Base-by-base conservation (phyloP, 1,284 basidiomycete species). In the Amylostereum areolatum region DNA sequence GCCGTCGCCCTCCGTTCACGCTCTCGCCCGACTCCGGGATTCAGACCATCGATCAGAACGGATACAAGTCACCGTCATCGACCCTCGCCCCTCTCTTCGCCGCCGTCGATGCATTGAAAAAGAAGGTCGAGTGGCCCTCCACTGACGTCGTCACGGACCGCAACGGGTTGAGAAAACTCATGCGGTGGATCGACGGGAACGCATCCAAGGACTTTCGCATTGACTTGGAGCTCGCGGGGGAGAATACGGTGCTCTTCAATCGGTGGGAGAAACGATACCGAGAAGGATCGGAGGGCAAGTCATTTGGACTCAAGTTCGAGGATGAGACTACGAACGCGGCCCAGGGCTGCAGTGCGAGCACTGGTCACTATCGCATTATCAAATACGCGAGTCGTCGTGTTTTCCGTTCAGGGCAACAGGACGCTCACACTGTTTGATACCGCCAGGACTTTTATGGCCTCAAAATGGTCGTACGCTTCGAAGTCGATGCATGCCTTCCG, bases 131-230 rank as follows among this genome's bases (percentile, higher is more conserved):
- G 50, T 80, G 80, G 75, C 47, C 66, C 3, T 52, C 63, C 0
- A 59, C 79, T 37, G 80, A 84, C 57, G 64, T 83, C 49, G 66
- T 83, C 47, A 79, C 78, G 0, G 79, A 82, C 57, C 68, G 81
- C 3, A 83, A 82, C 57, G 69, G 68, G 12, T 65, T 83, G 28
- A 68, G 80, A 10, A 82, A 81, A 59, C 66, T 84, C 4, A 54
- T 77, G 12, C 64, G 77, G 18, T 83, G 79, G 79, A 65, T 76
- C 43, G 60, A 59, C n/a, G 65, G 62, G 54, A 31, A 30, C 7
- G 27, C 9, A 6, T 12, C 25, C 27, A 43, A 33, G 12, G 60
- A 53, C 25, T 52, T 51, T 24, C 35, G 46, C 28, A 29, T 36
- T 11, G 44, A 57, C 33, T 6, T 42, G 36, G 43, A 52, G 43